Conservation (phyloP, 73 alveolate species). For the Halteria grandinella region DNA sequence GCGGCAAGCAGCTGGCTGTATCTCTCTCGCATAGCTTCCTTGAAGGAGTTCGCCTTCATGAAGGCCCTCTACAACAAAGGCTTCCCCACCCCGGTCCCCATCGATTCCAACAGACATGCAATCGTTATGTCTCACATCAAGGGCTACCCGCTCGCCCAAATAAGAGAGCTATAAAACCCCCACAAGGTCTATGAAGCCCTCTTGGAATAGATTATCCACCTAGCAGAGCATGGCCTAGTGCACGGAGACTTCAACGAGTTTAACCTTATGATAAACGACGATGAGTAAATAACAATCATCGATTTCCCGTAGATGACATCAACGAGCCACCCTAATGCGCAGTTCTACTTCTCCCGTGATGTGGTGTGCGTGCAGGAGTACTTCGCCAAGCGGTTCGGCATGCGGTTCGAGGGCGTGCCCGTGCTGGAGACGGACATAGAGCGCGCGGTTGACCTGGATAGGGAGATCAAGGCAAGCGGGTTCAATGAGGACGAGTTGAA, state of each 20-base stretch:
- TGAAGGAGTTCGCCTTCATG: conserved; percentile 97
- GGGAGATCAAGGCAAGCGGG: conserved; percentile 84
- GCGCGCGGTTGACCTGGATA: conserved; percentile 75
- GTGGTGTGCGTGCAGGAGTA: conserved; percentile 88
- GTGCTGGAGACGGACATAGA: conserved; percentile 73
- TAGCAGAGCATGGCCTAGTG: conserved; percentile 91
- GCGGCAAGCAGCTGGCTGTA: conserved; percentile 94
- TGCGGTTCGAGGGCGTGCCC: conserved; percentile 77
- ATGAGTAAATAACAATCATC: conserved; percentile 88
- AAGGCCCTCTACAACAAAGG: conserved; percentile 86
- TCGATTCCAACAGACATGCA: conserved; percentile 90
- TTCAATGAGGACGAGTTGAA: conserved; percentile 66
- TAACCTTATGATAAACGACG: conserved; percentile 85
- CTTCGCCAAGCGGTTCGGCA: conserved; percentile 84
- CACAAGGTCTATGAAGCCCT: conserved; percentile 72
- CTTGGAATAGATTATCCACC: conserved; percentile 69
- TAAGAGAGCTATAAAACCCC: conserved; percentile 78
- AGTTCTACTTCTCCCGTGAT: conserved; percentile 87
- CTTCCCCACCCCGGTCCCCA: conserved; percentile 87
- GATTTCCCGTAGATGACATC: conserved; percentile 98
- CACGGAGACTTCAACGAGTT: conserved; percentile 99
- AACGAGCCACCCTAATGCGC: conserved; percentile 85
- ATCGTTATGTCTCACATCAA: conserved; percentile 83
- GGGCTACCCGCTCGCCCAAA: conserved; percentile 79
- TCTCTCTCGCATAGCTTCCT: conserved; percentile 94